Evolutionary conservation across 2,329 filamentous ascomycete species (phyloP).

Genomic region (Colletotrichum lentis): DNA sequence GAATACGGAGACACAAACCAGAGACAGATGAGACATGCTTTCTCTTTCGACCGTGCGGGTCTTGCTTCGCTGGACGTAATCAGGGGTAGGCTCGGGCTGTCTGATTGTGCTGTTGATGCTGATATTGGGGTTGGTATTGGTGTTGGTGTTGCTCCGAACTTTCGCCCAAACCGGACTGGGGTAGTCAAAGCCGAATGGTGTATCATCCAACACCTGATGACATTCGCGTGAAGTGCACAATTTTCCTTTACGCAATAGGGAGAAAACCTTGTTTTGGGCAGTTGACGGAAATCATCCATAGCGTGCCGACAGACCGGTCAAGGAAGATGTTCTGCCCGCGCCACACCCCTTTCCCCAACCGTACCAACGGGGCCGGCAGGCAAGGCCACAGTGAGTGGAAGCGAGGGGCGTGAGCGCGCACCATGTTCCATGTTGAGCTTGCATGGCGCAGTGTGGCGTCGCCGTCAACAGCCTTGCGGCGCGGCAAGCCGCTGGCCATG

Average conservation of each 20-base stretch:
- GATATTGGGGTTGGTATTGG: not conserved
- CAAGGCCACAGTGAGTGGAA: not conserved
- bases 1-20: no score
- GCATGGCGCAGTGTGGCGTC: not conserved
- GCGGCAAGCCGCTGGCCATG: not conserved
- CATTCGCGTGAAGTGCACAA: no score
- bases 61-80: not conserved
- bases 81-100: not conserved
- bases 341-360: slow-evolving; percentile 2
- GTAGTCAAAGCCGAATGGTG: no score
- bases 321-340: not conserved
- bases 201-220: no score
- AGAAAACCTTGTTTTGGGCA: not conserved
- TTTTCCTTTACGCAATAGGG: not conserved
- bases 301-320: not conserved
- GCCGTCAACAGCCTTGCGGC: not conserved
- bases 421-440: no score
- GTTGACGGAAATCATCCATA: not conserved
- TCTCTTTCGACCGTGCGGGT: not conserved
- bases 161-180: no score
- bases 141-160: no score
- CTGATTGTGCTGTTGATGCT: no score
- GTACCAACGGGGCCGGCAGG: not conserved
- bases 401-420: not conserved
- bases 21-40: not conserved